These are phyloP conservation scores for Gossypium longicalyx DNA, from an alignment of 345 rosid genomes.

Conservation along the genomic window DNA sequence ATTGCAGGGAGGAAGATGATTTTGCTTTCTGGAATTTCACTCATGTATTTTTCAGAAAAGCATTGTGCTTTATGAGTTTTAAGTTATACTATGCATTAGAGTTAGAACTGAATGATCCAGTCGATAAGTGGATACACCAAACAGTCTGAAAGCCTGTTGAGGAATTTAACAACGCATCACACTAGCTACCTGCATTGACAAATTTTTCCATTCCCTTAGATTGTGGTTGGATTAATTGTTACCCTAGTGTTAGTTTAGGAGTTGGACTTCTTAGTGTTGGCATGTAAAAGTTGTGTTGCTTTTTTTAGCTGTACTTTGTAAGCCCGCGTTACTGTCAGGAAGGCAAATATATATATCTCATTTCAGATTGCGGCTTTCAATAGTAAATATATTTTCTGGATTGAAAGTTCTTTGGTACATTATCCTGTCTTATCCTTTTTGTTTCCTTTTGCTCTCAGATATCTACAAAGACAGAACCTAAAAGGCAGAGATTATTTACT, in stretches of 20 bases:
- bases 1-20: conserved; percentile 3
- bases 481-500: conserved; percentile 33
- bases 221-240: neutral
- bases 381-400: neutral
- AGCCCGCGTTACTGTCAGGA: neutral
- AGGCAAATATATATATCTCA: neutral
- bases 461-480: conserved; percentile 27
- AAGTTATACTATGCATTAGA: neutral
- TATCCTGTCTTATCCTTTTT: neutral
- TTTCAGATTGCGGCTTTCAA: neutral
- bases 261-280: neutral
- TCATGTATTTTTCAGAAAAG: neutral
- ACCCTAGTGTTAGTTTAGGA: neutral
- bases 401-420: neutral
- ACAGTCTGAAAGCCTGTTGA: neutral
- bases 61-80: neutral
- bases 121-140: neutral
- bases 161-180: neutral
- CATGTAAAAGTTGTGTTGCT: neutral
- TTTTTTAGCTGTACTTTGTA: neutral
- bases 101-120: neutral
- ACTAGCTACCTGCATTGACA: neutral
- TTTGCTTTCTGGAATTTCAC: neutral
- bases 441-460: conserved; percentile 25
- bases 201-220: neutral